Evolutionary conservation across 2,329 filamentous ascomycete species (phyloP), one percentile per base, ranked within the genome.

Genomic region (Colletotrichum sojae): DNA sequence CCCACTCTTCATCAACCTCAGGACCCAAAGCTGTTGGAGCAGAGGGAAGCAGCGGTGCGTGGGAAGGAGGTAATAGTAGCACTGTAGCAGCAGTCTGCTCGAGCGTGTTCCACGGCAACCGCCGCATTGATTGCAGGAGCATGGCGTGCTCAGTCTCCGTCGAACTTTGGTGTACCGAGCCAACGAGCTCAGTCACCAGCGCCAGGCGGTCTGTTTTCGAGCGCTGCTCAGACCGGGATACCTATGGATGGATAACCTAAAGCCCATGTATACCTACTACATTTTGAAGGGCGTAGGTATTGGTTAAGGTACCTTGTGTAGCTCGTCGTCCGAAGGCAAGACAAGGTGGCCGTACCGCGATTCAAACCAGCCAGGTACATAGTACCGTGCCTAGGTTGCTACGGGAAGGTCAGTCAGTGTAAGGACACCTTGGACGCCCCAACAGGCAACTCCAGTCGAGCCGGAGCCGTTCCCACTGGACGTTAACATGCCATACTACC

Each of bases 371-470:
- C 31, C 10, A 36, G 31, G 8, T 36, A 36, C 31, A 8, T 36
- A 12, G 31, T 36, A 36, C 31, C 31, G 31, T 36, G 31, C 10
- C 31, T 36, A 36, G 31, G 31, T 9, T 8, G 40, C 2, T 43
- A 43, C 40, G 40, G 13, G 40, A 43, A 43, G 40, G 40, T 49
- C 6, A 31, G 40, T 49, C 6, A 31, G 4, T 10, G 15, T 18
- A 31, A 18, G 6, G 12, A 51, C 31, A 36, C 25, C 45, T 51
- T 40, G 43, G 25, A 49, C 12, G 10, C 59, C 51, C 27, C 27
- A 45, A 43, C 25, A 36, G 65, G 60, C 60, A 64, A 58, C 43
- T 67, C 45, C 53, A 64, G 46, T 67, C 65, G 65, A 59, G 54
- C 45, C 45, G 45, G 56, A 59, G 31, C 48, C 45, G 31, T 51